A percentile compares a stretch with the other conserved stretches of the same genome.
phyloP scores from a whole-genome alignment of 176 grass and related monocot species.

The Puccinellia tenuiflora region DNA sequence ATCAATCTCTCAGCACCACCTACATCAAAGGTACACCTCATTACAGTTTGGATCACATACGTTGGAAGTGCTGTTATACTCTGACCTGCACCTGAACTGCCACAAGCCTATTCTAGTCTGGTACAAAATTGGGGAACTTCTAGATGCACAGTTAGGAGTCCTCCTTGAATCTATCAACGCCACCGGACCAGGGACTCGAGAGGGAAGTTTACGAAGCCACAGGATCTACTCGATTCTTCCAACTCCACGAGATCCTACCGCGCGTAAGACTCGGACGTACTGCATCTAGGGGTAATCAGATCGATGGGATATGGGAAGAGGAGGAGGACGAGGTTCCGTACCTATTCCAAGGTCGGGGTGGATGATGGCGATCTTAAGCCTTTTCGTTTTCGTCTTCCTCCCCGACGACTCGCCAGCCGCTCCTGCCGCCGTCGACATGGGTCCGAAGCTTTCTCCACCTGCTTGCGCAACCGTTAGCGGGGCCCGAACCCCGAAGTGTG shows the following conservation, averaged over 20 bases:
- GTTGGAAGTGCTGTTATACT: neutral
- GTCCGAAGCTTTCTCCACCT: neutral
- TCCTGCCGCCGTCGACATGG: slow-evolving; percentile 21
- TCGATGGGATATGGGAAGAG: neutral
- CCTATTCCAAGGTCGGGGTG: slow-evolving; percentile 96
- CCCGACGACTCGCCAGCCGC: slow-evolving; percentile 11
- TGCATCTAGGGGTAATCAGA: neutral
- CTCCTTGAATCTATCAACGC: neutral
- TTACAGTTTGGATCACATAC: neutral
- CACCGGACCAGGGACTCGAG: neutral
- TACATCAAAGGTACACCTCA: neutral
- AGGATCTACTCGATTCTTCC: neutral
- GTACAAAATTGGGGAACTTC: neutral
- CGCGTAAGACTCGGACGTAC: neutral
- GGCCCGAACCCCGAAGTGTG: neutral
- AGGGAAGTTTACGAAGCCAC: neutral
- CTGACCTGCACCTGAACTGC: neutral
- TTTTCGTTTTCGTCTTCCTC: slow-evolving; percentile 15
- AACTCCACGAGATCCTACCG: neutral
- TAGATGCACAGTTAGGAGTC: neutral
- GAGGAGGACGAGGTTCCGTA: neutral
- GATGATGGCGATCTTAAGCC: slow-evolving; percentile 70
- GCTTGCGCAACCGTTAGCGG: neutral
- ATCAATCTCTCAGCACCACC: slow-evolving; percentile 95
- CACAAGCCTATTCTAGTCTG: neutral